Conservation (phyloP, 2,329 filamentous ascomycete species). For the Akanthomyces uredinophilus region DNA sequence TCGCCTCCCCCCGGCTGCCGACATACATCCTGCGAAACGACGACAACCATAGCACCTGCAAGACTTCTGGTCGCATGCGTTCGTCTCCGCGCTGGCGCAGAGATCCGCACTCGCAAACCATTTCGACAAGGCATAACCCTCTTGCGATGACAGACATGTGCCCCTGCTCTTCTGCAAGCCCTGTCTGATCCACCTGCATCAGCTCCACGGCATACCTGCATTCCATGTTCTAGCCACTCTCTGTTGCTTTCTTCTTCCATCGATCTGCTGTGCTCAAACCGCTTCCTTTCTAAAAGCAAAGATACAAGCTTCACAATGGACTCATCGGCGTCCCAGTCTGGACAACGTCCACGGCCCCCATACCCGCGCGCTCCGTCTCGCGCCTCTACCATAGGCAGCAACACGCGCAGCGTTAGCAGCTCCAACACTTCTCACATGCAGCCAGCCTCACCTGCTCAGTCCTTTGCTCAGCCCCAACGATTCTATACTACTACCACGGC, state of each 20-base stretch:
- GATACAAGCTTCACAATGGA: conserved; percentile 26
- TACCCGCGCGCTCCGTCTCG: conserved; percentile 41
- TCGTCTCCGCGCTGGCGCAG: conserved; percentile 11
- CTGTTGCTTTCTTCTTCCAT: neutral
- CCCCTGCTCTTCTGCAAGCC: conserved; percentile 4
- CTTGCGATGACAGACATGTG: conserved; percentile 1
- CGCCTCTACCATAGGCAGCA: conserved; percentile 39
- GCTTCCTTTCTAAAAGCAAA: neutral
- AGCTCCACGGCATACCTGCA: conserved; percentile 1
- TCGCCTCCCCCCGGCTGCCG: neutral
- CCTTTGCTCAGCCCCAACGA: conserved; percentile 34
- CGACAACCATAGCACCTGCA: neutral
- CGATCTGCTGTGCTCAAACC: neutral
- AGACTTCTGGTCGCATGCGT: neutral
- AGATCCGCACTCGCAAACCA: conserved; percentile 1
- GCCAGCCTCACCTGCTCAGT: conserved; percentile 31
- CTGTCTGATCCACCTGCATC: conserved; percentile 7
- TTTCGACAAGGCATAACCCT: neutral
- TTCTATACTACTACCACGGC: conserved; percentile 36
- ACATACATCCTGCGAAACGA: neutral
- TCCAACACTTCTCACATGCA: conserved; percentile 33
- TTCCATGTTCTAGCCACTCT: conserved; percentile 1
- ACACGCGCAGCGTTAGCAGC: conserved; percentile 39
- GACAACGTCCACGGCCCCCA: conserved; percentile 26
- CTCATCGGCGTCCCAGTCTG: conserved; percentile 19